Evolutionary conservation across 106 monocot species (phyloP).

Genomic region (Dioscorea alata): DNA sequence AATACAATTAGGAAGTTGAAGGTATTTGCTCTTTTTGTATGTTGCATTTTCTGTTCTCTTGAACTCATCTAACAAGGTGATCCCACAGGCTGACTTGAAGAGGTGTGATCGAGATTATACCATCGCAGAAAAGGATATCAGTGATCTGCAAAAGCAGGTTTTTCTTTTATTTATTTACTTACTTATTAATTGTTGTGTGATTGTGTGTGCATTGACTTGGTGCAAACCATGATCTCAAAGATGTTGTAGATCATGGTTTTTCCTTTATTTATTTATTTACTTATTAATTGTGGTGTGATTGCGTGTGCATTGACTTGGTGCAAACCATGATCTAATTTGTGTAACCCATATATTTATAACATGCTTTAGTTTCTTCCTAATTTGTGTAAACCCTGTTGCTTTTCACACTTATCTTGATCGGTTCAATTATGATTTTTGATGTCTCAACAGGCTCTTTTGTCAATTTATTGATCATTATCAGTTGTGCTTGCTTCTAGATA

Average conservation of each 20-base stretch:
- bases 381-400: no score
- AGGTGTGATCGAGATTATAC: slow-evolving; percentile 52
- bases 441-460: no score
- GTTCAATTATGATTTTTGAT: no score
- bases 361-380: no score
- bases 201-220: not conserved
- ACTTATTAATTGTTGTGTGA: no score
- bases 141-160: slow-evolving; percentile 90
- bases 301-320: not conserved
- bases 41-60: not conserved
- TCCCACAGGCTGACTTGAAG: slow-evolving; percentile 71
- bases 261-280: not conserved
- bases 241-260: no score
- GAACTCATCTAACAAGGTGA: slow-evolving; percentile 10
- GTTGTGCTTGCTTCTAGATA: not conserved
- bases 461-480: no score
- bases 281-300: no score
- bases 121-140: slow-evolving; percentile 66
- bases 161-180: not conserved
- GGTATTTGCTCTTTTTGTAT: slow-evolving; percentile 25
- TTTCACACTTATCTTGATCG: no score
- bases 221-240: not conserved
- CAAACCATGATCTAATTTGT: not conserved
- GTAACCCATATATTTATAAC: not conserved
- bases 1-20: slow-evolving; percentile 52